A percentile compares a stretch with the other conserved stretches of the same genome.
phyloP scores from a whole-genome alignment of 1,284 basidiomycete genomes.

The Ustilago xerochloae region DNA sequence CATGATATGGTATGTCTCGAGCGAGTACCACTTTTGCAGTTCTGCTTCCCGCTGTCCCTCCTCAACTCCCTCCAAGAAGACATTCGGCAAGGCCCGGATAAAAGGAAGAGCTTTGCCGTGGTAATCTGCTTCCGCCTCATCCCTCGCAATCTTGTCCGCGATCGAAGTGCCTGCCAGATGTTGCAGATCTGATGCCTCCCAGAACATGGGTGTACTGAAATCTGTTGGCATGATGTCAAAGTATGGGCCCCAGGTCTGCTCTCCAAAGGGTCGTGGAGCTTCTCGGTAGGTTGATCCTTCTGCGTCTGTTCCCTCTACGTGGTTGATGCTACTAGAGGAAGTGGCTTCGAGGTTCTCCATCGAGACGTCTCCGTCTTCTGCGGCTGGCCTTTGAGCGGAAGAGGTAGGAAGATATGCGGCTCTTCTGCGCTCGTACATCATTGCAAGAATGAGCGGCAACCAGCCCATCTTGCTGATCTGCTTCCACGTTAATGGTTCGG shows the following conservation, averaged over 20 bases:
- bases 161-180: slow-evolving; percentile 86
- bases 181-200: slow-evolving; percentile 79
- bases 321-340: background rate
- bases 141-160: slow-evolving; percentile 85
- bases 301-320: slow-evolving; percentile 33
- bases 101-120: slow-evolving; percentile 65
- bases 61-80: slow-evolving; percentile 48
- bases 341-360: slow-evolving; percentile 33
- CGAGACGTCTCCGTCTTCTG: slow-evolving; percentile 37
- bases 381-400: background rate
- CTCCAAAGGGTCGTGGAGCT: slow-evolving; percentile 13
- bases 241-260: slow-evolving; percentile 59
- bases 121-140: slow-evolving; percentile 84
- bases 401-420: slow-evolving; percentile 5
- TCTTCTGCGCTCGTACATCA: slow-evolving; percentile 87
- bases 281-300: slow-evolving; percentile 8
- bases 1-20: slow-evolving; percentile 86
- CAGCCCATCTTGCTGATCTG: slow-evolving; percentile 74
- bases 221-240: slow-evolving; percentile 73
- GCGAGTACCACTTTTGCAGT: slow-evolving; percentile 73
- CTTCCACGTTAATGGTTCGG: slow-evolving; percentile 21
- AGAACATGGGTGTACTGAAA: slow-evolving; percentile 94
- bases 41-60: slow-evolving; percentile 20
- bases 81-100: slow-evolving; percentile 61
- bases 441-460: slow-evolving; percentile 86